Percentiles rank a stretch among this genome's conserved stretches.
Evolutionary conservation across 2,329 filamentous ascomycete species (phyloP).

Genomic region (Aureobasidium sp.): DNA sequence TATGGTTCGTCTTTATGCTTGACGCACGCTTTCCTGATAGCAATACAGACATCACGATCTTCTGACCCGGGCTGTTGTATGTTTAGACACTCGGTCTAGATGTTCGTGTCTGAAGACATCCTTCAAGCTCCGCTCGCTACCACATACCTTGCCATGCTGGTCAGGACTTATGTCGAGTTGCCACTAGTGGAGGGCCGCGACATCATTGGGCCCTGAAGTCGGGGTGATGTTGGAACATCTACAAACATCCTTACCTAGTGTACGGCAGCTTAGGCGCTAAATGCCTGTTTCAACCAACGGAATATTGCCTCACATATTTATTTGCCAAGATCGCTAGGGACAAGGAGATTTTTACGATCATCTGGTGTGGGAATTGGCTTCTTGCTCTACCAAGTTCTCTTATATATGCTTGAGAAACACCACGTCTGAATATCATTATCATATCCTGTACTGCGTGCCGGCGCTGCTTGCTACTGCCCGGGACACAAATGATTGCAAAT

Average conservation of each 20-base stretch:
- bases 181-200: neutral
- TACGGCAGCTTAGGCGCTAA: neutral
- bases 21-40: neutral
- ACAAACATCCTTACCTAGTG: neutral
- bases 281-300: neutral
- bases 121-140: neutral
- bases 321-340: neutral
- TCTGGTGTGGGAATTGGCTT: too few species aligned
- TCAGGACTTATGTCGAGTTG: neutral
- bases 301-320: neutral
- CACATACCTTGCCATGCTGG: neutral
- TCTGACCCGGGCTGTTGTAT: neutral
- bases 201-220: neutral
- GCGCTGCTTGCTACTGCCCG: neutral
- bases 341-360: neutral
- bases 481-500: too few species aligned
- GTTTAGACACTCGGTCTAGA: neutral
- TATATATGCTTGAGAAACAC: neutral
- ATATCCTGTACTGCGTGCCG: neutral
- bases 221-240: neutral
- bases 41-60: neutral
- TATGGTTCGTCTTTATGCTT: too few species aligned
- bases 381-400: neutral
- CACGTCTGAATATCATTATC: neutral
- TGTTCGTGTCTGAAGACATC: neutral